phyloP scores from a whole-genome alignment of 345 rosid genomes.

The Combretum micranthum region DNA sequence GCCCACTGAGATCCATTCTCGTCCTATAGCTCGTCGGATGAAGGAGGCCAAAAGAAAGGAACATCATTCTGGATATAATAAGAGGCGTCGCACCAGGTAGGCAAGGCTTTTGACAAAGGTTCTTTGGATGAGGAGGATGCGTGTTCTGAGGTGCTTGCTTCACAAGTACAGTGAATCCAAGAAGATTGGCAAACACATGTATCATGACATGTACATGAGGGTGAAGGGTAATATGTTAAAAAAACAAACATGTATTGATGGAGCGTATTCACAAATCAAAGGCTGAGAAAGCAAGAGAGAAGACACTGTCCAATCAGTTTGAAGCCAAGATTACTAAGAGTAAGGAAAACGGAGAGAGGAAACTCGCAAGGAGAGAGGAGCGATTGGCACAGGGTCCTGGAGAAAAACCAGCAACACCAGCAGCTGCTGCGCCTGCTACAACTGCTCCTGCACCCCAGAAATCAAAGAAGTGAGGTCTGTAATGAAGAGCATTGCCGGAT shows the following conservation, averaged over 20 bases:
- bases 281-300: constrained; percentile 98
- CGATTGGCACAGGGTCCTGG: constrained; percentile 84
- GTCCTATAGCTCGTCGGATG: constrained; percentile 78
- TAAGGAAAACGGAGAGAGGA: constrained; percentile 96
- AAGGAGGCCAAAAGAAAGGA: constrained; percentile 92
- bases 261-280: constrained; percentile 92
- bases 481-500: constrained; percentile 3
- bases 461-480: constrained; percentile 41
- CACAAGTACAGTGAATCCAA: constrained; percentile 81
- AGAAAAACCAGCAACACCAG: constrained; percentile 30
- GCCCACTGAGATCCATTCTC: constrained; percentile 96
- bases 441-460: constrained; percentile 34
- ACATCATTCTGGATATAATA: constrained; percentile 96
- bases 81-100: constrained; percentile 90
- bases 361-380: constrained; percentile 78
- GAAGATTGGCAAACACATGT: constrained; percentile 98
- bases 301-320: constrained; percentile 83
- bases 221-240: constrained; percentile 94
- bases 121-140: constrained; percentile 97
- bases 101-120: constrained; percentile 93
- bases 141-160: constrained; percentile 82
- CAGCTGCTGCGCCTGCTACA: constrained; percentile 24
- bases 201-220: constrained; percentile 98
- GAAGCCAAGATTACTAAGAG: constrained; percentile 95
- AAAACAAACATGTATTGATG: constrained; percentile 95